phyloP scores from a whole-genome alignment of 108 stramenopile species.

The Nannochloropsis gaditana region DNA sequence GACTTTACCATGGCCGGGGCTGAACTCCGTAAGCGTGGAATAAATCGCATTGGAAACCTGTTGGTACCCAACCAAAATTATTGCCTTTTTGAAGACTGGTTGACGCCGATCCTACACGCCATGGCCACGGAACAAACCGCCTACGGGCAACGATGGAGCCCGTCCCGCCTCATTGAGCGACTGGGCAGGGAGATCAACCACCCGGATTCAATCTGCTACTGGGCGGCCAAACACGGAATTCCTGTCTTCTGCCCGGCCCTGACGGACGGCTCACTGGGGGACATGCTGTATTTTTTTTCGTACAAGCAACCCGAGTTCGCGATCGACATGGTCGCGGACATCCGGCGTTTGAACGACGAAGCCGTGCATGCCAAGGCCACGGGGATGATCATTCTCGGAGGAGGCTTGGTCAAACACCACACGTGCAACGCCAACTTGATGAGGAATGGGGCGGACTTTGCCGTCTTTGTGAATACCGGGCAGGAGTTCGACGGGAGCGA shows the following conservation, averaged over 20 bases:
- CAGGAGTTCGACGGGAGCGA: slow-evolving; percentile 97
- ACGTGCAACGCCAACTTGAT: slow-evolving; percentile 99
- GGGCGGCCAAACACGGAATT: slow-evolving; percentile 88
- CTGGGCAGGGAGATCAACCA: slow-evolving; percentile 90
- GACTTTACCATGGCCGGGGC: slow-evolving; percentile 79
- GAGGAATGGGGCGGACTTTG: slow-evolving; percentile 98
- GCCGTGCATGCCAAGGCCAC: slow-evolving; percentile 81
- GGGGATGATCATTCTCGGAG: slow-evolving; percentile 95
- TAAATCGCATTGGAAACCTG: slow-evolving; percentile 93
- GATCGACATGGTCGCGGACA: slow-evolving; percentile 83
- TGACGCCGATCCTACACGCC: slow-evolving; percentile 75
- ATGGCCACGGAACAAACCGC: slow-evolving; percentile 92
- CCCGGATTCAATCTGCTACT: slow-evolving; percentile 86
- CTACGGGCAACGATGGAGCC: slow-evolving; percentile 72
- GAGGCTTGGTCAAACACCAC: slow-evolving; percentile 97
- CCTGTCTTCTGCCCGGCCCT: slow-evolving; percentile 98
- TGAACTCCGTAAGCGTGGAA: slow-evolving; percentile 66
- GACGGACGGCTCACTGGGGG: slow-evolving; percentile 97
- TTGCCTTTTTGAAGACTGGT: slow-evolving; percentile 98
- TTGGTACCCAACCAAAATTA: slow-evolving; percentile 96
- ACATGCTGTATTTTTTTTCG: slow-evolving; percentile 98
- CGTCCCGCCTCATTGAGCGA: slow-evolving; percentile 85
- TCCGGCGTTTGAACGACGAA: slow-evolving; percentile 87
- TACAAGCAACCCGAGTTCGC: slow-evolving; percentile 92
- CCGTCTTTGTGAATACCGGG: slow-evolving; percentile 93